phyloP scores from a whole-genome alignment of 2,329 filamentous ascomycete genomes.

The Paecilomyces sp. region DNA sequence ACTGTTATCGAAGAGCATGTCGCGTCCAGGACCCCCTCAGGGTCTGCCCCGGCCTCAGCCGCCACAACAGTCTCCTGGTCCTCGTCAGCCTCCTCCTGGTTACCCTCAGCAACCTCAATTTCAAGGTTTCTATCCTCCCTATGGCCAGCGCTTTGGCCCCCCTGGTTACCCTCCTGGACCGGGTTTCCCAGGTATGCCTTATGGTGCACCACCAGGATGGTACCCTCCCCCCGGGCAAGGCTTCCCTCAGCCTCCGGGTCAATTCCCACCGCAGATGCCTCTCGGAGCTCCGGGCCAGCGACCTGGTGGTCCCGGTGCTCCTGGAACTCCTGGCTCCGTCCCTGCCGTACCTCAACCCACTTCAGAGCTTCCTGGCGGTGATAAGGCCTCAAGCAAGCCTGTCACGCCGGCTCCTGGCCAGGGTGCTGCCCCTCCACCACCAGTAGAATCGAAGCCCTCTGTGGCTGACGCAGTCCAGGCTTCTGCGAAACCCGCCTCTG shows the following conservation, averaged over 20 bases:
- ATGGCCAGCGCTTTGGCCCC: constrained; percentile 40
- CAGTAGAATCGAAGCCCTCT: constrained; percentile 31
- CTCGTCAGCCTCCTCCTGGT: constrained; percentile 28
- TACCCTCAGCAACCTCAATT: constrained; percentile 37
- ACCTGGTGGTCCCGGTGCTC: constrained; percentile 13
- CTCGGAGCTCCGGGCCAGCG: constrained; percentile 49
- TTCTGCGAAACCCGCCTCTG: constrained; percentile 9
- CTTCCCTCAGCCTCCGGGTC: constrained; percentile 60
- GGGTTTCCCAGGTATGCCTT: constrained; percentile 67
- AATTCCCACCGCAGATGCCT: constrained; percentile 54
- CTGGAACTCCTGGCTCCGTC: constrained; percentile 19
- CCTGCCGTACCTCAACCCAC: constrained; percentile 27
- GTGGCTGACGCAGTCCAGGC: constrained; percentile 29
- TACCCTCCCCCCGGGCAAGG: constrained; percentile 68
- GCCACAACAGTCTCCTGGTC: constrained; percentile 39
- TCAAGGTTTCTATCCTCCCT: constrained; percentile 38
- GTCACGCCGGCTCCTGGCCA: constrained; percentile 23
- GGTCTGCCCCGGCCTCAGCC: constrained; percentile 31
- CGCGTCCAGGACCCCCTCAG: constrained; percentile 35
- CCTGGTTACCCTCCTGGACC: constrained; percentile 52
- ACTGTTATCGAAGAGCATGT: constrained; percentile 30
- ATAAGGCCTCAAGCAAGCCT: constrained; percentile 29
- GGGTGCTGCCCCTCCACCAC: constrained; percentile 24
- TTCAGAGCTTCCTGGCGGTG: constrained; percentile 37
- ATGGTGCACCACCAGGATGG: constrained; percentile 70